phyloP scores from a whole-genome alignment of 1,139 yeast species.

The Suhomyces yuchorum region DNA sequence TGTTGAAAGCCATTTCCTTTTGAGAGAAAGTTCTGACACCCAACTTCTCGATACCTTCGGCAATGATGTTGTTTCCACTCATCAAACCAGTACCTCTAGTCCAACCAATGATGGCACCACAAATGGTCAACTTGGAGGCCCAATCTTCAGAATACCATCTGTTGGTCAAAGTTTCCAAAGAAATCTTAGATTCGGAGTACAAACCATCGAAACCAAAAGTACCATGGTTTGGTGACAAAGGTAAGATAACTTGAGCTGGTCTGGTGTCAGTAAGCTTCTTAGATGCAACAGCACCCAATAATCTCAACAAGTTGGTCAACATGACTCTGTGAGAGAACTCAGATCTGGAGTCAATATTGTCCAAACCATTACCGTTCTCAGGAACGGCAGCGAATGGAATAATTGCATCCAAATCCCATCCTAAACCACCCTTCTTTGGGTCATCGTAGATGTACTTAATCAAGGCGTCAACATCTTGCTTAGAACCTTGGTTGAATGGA shows the following conservation, averaged over 20 bases:
- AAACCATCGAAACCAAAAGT: conserved; percentile 97
- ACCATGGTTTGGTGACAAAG: conserved; percentile 98
- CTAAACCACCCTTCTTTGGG: conserved; percentile 83
- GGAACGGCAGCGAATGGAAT: conserved; percentile 99
- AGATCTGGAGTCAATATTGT: conserved; percentile 88
- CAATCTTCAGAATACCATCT: conserved; percentile 99
- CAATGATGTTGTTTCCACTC: conserved; percentile 95
- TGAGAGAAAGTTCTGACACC: conserved; percentile 98
- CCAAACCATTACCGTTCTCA: conserved; percentile 95
- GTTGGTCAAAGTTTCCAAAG: conserved; percentile 93
- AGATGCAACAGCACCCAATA: conserved; percentile 85
- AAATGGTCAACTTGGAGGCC: conserved; percentile 89
- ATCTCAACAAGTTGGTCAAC: conserved; percentile 92
- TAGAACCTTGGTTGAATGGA: conserved; percentile 98
- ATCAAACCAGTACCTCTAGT: conserved; percentile 99
- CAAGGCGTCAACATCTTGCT: conserved; percentile 86
- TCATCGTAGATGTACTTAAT: conserved; percentile 84
- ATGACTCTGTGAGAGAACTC: conserved; percentile 98
- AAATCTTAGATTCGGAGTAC: conserved; percentile 94
- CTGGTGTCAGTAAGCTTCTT: conserved; percentile 90
- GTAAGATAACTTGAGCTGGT: conserved; percentile 96
- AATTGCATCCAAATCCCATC: conserved; percentile 96
- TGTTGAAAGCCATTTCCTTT: conserved; percentile 98
- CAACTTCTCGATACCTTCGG: conserved; percentile 92
- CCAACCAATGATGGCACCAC: conserved; percentile 99